Base-by-base conservation (phyloP, 805 yeast species). In the Huiozyma naganishii region DNA sequence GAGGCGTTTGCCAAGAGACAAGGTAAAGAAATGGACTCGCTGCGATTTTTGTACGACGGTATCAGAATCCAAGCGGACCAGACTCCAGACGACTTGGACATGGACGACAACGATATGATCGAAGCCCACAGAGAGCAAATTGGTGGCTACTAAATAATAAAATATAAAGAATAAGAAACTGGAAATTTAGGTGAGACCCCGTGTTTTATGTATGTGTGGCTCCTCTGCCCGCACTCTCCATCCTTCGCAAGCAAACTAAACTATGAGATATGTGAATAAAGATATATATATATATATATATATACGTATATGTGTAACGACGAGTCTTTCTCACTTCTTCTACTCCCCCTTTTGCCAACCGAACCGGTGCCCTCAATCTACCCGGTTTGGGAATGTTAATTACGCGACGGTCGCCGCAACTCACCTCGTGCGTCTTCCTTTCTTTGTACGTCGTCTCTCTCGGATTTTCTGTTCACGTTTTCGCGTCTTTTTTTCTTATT, bases 1-100 rank as follows among this genome's bases (percentile, higher is more conserved):
- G 97, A 90, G 59, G 95, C 97, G 9, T 92, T 90, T 65, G 94
- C 97, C 64, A 89, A 89, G 69, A 84, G 98, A 72, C 95, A 90
- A 61, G 97, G 97, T 37, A 90, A 90, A 64, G 79, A 83, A 51
- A 68, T 83, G 59, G 78, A 76, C 53, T 77, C 90, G 41, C 70
- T 92, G 62, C 79, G 97, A 65, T 92, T 92, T 64, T 71, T 92
- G 58, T 81, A 81, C 61, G 99, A 92, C 52, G 99, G 99, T 50
- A 83, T 87, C 53, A 79, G 97, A 60, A 80, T 92, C 47, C 73
- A 76, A 50, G 83, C 89, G 7, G 89, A 83, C 47, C 87, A 85
- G 56, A 92, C 98, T 5, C 97, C 99, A 6, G 95, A 84, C 36
- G 85, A 79, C 50, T 73, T 92, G 57, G 97, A 87, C 41, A 79